Evolutionary conservation across 139 green algal genomes (phyloP).

Genomic region (Chlorella sp.): DNA sequence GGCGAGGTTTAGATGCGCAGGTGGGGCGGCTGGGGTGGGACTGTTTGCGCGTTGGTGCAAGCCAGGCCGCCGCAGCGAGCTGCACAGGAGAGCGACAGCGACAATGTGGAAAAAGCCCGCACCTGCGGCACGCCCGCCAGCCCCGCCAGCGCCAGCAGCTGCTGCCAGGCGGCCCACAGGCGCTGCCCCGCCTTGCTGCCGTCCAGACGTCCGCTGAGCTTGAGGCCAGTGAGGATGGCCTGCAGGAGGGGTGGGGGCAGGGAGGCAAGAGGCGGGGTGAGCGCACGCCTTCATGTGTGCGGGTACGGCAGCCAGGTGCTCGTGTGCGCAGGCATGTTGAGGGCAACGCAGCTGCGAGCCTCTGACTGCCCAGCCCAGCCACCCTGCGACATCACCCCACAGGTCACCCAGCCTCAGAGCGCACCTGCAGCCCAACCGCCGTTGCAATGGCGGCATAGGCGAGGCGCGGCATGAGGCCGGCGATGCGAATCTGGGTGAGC

Average conservation of each 20-base stretch:
- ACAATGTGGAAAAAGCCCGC: too few species aligned
- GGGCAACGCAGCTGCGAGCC: background rate
- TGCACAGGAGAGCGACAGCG: too few species aligned
- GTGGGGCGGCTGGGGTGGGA: too few species aligned
- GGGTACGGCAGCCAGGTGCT: background rate
- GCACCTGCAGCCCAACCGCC: slow-evolving; percentile 17
- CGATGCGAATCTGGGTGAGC: slow-evolving; percentile 57
- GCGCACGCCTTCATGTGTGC: background rate
- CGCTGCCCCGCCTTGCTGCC: background rate
- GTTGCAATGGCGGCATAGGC: slow-evolving; percentile 16
- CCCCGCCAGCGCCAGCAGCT: slow-evolving; percentile 57
- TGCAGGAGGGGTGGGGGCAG: background rate
- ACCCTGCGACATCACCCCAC: background rate
- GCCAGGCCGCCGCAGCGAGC: too few species aligned
- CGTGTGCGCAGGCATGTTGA: background rate
- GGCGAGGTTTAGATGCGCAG: background rate
- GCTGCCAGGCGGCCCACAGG: slow-evolving; percentile 66
- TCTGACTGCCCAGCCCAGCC: background rate
- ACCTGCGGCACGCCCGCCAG: slow-evolving; percentile 78
- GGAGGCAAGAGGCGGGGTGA: background rate
- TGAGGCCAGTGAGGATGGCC: slow-evolving; percentile 36
- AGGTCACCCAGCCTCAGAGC: background rate
- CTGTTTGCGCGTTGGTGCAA: too few species aligned
- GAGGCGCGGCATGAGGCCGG: slow-evolving; percentile 39
- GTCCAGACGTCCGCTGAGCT: slow-evolving; percentile 36